Conservation (phyloP, 306 rosid species). For the Castanea crenata region DNA sequence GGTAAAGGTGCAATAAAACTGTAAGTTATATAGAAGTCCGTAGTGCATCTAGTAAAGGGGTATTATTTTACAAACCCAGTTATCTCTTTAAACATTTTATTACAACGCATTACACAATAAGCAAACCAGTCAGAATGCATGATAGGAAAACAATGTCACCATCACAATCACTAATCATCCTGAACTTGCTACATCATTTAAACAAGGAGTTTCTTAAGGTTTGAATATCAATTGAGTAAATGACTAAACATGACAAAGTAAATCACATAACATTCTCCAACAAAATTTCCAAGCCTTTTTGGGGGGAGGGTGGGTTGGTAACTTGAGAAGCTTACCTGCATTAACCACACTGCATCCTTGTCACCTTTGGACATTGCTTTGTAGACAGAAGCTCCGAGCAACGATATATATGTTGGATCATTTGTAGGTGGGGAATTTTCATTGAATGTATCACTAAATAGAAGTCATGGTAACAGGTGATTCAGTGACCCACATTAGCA, state of each 20-base stretch:
- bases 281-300: too few species aligned
- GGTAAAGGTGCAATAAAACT: too few species aligned
- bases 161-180: neutral
- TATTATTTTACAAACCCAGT: neutral
- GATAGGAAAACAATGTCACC: neutral
- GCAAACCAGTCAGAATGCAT: neutral
- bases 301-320: neutral
- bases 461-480: conserved; percentile 7
- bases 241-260: neutral
- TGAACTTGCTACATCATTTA: neutral
- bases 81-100: neutral
- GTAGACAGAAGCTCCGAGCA: conserved; percentile 89
- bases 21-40: too few species aligned
- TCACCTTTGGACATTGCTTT: conserved; percentile 84
- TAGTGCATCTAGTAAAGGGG: too few species aligned
- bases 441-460: conserved; percentile 91
- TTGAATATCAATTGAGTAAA: neutral
- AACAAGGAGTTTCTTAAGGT: neutral
- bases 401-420: conserved; percentile 69
- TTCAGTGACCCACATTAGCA: conserved; percentile 21
- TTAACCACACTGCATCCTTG: conserved; percentile 95
- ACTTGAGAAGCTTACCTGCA: conserved; percentile 77
- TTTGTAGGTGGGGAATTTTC: conserved; percentile 88
- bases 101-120: neutral
- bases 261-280: neutral